Evolutionary conservation across 2,329 filamentous ascomycete genomes (phyloP).

Genomic region (Aspergillus floridensis): DNA sequence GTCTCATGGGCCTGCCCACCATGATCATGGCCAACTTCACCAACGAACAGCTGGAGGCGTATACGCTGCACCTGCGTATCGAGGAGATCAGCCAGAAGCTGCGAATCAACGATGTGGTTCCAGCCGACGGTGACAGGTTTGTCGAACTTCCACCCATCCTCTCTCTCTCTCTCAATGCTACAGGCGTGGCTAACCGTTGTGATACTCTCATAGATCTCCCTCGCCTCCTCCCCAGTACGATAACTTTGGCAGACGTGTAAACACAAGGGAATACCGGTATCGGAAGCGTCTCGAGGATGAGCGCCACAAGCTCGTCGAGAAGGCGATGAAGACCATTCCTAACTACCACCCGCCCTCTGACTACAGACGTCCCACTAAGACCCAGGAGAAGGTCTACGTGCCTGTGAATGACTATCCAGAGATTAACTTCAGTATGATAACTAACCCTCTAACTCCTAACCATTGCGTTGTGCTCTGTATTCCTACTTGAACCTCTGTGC

Average conservation of each 20-base stretch:
- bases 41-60: conserved; percentile 94
- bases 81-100: conserved; percentile 99
- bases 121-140: conserved; percentile 91
- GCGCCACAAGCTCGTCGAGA: conserved; percentile 97
- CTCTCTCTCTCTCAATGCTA: too few relatives aligned
- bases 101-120: conserved; percentile 97
- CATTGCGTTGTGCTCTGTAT: conserved; percentile 44
- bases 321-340: conserved; percentile 98
- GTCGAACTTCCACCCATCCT: conserved; percentile 27
- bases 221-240: conserved; percentile 97
- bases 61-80: conserved; percentile 92
- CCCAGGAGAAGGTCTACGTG: conserved; percentile 99
- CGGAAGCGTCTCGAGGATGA: conserved; percentile 97
- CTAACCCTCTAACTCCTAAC: conserved; percentile 95
- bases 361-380: conserved; percentile 98
- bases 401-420: conserved; percentile 99
- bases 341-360: conserved; percentile 99
- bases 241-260: conserved; percentile 98
- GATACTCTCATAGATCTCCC: conserved; percentile 67
- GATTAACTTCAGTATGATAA: conserved; percentile 99
- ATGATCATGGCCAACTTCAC: conserved; percentile 98
- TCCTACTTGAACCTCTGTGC: conserved; percentile 35
- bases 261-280: conserved; percentile 97
- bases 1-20: conserved; percentile 94
- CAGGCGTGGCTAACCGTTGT: background rate